Evolutionary conservation across 1,284 basidiomycete species (phyloP).

Genomic region (Trichosporon sp.): DNA sequence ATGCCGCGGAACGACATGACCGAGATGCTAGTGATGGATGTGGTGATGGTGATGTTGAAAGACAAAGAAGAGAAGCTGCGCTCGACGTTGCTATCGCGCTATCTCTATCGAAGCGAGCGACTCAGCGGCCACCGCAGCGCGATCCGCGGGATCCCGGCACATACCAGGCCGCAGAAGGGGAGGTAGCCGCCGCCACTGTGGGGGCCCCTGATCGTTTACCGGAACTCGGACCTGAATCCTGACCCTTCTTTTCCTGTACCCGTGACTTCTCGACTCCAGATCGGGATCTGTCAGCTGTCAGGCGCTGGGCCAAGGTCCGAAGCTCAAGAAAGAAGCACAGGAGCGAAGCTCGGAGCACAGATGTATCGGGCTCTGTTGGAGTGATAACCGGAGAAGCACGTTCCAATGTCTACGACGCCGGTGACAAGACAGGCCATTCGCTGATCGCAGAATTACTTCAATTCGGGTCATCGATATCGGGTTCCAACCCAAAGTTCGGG

Average conservation of each 20-base stretch:
- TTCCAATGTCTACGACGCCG: no score
- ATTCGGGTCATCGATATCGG: no score
- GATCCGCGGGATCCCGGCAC: slow-evolving; percentile 1
- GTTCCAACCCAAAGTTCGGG: no score
- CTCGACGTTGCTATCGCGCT: not conserved
- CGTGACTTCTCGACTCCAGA: no score
- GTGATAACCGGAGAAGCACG: no score
- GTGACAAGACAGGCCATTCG: no score
- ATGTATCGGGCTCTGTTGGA: no score
- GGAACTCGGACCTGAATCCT: not conserved
- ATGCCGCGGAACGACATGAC: not conserved
- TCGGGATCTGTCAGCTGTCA: no score
- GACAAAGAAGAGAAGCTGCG: not conserved
- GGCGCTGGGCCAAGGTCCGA: no score
- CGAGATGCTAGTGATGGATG: not conserved
- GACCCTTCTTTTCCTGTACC: not conserved
- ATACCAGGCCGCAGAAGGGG: not conserved
- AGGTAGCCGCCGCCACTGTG: not conserved
- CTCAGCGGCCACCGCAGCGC: not conserved
- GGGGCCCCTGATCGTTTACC: not conserved
- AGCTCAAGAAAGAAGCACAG: no score
- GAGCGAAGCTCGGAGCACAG: no score
- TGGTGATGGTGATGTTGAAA: not conserved
- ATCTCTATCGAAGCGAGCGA: not conserved
- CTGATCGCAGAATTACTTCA: no score